These are phyloP conservation scores for Globisporangium emineosum DNA, from an alignment of 352 stramenopile genomes.

Conservation along the genomic window DNA sequence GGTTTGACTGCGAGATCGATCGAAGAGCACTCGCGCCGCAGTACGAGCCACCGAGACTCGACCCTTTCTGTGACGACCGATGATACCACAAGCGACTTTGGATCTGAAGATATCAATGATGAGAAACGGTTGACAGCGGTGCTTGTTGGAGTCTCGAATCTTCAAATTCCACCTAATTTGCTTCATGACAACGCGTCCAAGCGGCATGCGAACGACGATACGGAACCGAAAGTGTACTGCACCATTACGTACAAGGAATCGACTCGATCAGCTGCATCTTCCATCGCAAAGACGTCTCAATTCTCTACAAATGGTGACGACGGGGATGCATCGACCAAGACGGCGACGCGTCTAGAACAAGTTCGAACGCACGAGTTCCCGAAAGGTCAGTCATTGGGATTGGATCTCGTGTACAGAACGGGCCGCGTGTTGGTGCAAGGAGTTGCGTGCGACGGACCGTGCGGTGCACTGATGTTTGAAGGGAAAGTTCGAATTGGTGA, in stretches of 20 bases:
- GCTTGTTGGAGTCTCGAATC: constrained; percentile 69
- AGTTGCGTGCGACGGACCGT: constrained; percentile 62
- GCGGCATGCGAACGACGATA: constrained; percentile 19
- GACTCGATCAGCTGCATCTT: constrained; percentile 69
- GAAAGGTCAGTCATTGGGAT: constrained; percentile 51
- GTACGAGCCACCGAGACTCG: constrained; percentile 6
- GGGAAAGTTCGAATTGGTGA: constrained; percentile 77
- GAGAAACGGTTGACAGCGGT: constrained; percentile 73
- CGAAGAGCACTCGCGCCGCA: constrained; percentile 14
- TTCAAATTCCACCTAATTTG: constrained; percentile 45
- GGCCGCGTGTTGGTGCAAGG: constrained; percentile 76
- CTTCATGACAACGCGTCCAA: constrained; percentile 36
- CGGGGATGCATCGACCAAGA: constrained; percentile 6
- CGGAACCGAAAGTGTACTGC: constrained; percentile 76
- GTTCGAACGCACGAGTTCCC: constrained; percentile 64
- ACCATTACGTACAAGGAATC: constrained; percentile 77
- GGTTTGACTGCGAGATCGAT: constrained; percentile 29
- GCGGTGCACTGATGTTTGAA: constrained; percentile 55
- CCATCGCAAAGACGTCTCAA: constrained; percentile 45
- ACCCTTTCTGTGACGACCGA: constrained; percentile 60
- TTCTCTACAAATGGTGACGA: constrained; percentile 14
- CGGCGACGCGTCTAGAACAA: constrained; percentile 31
- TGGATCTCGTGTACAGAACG: constrained; percentile 81
- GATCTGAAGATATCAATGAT: constrained; percentile 58
- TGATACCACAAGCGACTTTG: constrained; percentile 57